A percentile compares a stretch with the other conserved stretches of the same genome.
Evolutionary conservation across 352 stramenopile genomes (phyloP).

Genomic region (Phytopythium cucurbitacearum): DNA sequence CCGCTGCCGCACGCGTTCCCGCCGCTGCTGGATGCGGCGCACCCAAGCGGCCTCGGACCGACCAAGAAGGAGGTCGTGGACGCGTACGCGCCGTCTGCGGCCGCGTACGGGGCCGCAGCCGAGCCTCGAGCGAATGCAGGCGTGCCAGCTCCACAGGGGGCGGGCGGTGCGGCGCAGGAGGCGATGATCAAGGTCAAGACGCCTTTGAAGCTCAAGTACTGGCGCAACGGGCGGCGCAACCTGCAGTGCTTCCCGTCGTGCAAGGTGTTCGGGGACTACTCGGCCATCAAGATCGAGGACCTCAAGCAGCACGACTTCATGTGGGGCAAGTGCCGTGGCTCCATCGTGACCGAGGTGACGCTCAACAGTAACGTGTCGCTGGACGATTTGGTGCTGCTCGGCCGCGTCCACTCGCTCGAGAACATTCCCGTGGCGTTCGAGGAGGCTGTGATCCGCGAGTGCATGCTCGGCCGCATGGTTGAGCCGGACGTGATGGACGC

Average conservation of each 20-base stretch:
- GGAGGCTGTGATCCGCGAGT: constrained; percentile 78
- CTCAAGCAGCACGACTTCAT: constrained; percentile 89
- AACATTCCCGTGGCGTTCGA: constrained; percentile 84
- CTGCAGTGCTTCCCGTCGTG: constrained; percentile 88
- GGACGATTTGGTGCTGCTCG: constrained; percentile 75
- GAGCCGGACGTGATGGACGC: constrained; percentile 72
- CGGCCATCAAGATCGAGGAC: constrained; percentile 85
- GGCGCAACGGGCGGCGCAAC: constrained; percentile 87
- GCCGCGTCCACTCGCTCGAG: constrained; percentile 79
- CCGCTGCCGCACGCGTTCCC: constrained; percentile 51
- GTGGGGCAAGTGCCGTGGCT: constrained; percentile 87
- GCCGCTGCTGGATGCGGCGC: constrained; percentile 36
- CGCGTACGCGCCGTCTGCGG: constrained; percentile 11
- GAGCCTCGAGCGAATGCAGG: background rate
- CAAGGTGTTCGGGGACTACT: constrained; percentile 90
- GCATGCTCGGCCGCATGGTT: constrained; percentile 76
- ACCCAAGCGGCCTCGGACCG: constrained; percentile 6
- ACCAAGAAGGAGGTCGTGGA: constrained; percentile 35
- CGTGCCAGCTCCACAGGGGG: background rate
- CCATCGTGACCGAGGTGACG: constrained; percentile 76
- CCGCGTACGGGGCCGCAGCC: constrained; percentile 7
- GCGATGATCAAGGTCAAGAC: constrained; percentile 88
- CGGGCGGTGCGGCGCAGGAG: constrained; percentile 45
- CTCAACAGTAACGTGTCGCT: constrained; percentile 81
- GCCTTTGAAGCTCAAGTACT: constrained; percentile 85